phyloP scores from a whole-genome alignment of 768 basidiomycete species.

The Naganishia friedmannii region DNA sequence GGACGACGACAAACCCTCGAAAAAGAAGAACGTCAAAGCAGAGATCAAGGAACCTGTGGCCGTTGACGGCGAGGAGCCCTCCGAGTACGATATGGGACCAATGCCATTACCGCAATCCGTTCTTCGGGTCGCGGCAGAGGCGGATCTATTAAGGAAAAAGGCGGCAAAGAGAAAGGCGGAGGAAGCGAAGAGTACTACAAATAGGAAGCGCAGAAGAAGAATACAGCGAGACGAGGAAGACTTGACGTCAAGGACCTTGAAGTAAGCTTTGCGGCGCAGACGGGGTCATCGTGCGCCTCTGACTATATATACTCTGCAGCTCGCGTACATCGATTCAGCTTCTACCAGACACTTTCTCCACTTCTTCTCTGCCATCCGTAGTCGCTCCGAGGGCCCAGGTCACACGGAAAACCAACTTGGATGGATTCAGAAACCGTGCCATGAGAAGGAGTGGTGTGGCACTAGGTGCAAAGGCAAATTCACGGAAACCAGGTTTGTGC shows the following conservation, averaged over 20 bases:
- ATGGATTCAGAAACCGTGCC: slow-evolving; percentile 24
- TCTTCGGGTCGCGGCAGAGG: slow-evolving; percentile 18
- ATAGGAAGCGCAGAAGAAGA: slow-evolving; percentile 14
- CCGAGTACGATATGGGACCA: slow-evolving; percentile 28
- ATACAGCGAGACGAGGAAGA: slow-evolving; percentile 20
- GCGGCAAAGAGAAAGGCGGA: slow-evolving; percentile 31
- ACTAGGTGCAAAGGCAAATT: slow-evolving; percentile 19
- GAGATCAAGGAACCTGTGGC: not conserved
- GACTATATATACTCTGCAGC: not conserved
- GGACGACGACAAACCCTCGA: not conserved
- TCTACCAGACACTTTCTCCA: slow-evolving; percentile 11
- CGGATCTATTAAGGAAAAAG: slow-evolving; percentile 21
- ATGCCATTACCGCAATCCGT: slow-evolving; percentile 27
- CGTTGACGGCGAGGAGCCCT: slow-evolving; percentile 10
- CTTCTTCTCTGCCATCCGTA: slow-evolving; percentile 16
- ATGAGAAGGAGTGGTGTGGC: slow-evolving; percentile 30
- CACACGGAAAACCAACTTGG: slow-evolving; percentile 7
- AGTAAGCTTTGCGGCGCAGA: not conserved
- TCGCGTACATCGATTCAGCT: slow-evolving; percentile 26
- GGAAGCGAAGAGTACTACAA: slow-evolving; percentile 6
- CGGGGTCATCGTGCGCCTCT: not conserved
- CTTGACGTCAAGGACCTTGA: slow-evolving; percentile 12
- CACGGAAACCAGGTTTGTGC: slow-evolving; percentile 1
- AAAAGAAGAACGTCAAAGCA: slow-evolving; percentile 1
- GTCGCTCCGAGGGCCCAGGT: slow-evolving; percentile 24